Conservation (phyloP, 768 basidiomycete species). For the Mycena floridula region DNA sequence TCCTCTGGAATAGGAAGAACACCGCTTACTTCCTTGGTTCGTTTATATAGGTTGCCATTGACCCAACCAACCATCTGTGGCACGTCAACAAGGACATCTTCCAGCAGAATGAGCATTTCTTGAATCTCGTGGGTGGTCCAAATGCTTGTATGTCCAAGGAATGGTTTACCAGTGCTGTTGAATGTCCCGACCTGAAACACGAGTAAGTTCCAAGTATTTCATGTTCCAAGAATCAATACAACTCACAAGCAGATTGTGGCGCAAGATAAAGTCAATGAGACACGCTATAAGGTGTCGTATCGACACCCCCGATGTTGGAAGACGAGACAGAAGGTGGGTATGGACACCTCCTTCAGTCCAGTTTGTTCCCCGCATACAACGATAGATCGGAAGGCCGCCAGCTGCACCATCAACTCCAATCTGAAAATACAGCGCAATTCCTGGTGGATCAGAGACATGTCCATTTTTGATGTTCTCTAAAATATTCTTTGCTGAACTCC, state of each 20-base stretch:
- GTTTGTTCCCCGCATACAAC: constrained; percentile 25
- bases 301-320: constrained; percentile 18
- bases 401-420: constrained; percentile 13
- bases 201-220: neutral
- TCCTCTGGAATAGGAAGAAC: constrained; percentile 12
- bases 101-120: constrained; percentile 3
- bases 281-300: constrained; percentile 14
- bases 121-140: constrained; percentile 14
- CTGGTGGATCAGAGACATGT: neutral
- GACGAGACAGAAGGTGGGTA: constrained; percentile 16
- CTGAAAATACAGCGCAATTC: neutral
- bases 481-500: neutral
- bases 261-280: constrained; percentile 15
- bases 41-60: constrained; percentile 9
- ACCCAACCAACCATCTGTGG: constrained; percentile 7
- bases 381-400: constrained; percentile 19
- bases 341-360: constrained; percentile 29
- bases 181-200: constrained; percentile 14
- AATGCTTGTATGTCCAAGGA: constrained; percentile 14
- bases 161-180: constrained; percentile 15
- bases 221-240: neutral
- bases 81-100: constrained; percentile 1
- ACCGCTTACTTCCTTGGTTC: constrained; percentile 7
- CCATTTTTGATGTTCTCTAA: neutral
- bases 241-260: constrained; percentile 20